Base-by-base conservation (phyloP, 1,284 basidiomycete species). In the Tetrapyrgos nigripes region DNA sequence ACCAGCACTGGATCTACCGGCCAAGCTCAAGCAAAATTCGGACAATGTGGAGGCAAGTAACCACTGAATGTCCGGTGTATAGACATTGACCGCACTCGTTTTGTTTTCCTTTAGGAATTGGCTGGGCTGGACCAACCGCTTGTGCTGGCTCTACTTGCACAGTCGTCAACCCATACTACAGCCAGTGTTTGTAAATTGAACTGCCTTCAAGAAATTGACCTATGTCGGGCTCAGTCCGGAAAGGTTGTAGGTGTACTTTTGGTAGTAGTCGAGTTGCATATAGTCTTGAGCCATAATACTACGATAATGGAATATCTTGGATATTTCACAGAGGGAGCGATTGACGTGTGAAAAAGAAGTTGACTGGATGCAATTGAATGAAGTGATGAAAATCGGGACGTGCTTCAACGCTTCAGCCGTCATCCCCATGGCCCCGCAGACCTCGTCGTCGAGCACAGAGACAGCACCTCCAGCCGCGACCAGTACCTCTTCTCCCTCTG, bases 21-120 rank as follows among this genome's bases (percentile, higher is more conserved):
- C 13, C 14, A 11, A n/a, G 17, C 37, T 17, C 14, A 11, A 17
- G 37, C 37, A 4, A 11, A 40, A 40, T 55, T 27, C 13, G 53
- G 27, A 14, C 53, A 55, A 27, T 55, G 53, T 17, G 53, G 53
- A 55, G 53, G 53, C 46, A 13, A 28, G 48, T 50, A 21, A 3
- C n/a, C n/a, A n/a, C n/a, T n/a, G n/a, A n/a, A n/a, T 31, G 35
- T 13, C 47, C 28, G 14, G 10, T 33, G 14, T 3, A 21, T 17
- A 3, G 27, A 21, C 11, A n/a, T 14, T 44, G 26, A 46, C 19
- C 11, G 29, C 2, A 13, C 9, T 54, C 28, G 19, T 29, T 44
- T 27, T 17, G n/a, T 26, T 1, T 9, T 27, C 3, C 47, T 27
- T 10, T 47, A 54, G 53, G 53, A 48, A 49, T 55, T 35, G 53